Evolutionary conservation across 164 flowering plant species (phyloP).

Genomic region (Piper longum): DNA sequence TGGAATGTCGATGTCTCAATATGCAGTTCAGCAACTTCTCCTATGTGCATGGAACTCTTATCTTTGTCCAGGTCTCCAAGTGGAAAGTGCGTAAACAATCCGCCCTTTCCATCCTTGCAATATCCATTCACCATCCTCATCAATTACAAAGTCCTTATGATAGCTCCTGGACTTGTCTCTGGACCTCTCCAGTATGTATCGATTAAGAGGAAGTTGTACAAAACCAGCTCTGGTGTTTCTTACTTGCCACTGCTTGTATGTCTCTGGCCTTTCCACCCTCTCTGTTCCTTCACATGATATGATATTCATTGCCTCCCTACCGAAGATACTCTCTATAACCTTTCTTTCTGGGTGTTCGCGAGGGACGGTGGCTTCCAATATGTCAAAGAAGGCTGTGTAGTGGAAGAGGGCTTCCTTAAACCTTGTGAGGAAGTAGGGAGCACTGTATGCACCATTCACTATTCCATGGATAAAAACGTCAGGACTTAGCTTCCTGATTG

Average conservation of each 20-base stretch:
- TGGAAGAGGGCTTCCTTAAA: constrained; percentile 76
- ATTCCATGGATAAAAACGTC: constrained; percentile 50
- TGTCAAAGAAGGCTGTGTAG: constrained; percentile 64
- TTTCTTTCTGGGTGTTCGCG: constrained; percentile 50
- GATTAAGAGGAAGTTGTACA: constrained; percentile 41
- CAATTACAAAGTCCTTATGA: constrained; percentile 62
- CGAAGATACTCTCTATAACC: constrained; percentile 50
- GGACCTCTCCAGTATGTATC: constrained; percentile 27
- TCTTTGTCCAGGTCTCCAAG: constrained; percentile 23
- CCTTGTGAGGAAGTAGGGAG: constrained; percentile 74
- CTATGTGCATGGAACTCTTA: background rate
- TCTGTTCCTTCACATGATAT: constrained; percentile 80
- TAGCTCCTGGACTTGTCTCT: constrained; percentile 27
- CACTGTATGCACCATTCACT: constrained; percentile 58
- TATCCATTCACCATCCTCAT: constrained; percentile 62
- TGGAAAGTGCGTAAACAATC: constrained; percentile 42
- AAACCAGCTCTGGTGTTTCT: constrained; percentile 57
- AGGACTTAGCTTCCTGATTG: constrained; percentile 49
- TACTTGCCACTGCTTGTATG: constrained; percentile 76
- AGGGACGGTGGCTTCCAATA: constrained; percentile 60
- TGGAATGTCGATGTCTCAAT: background rate
- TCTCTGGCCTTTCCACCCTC: constrained; percentile 83
- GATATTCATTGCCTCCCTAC: constrained; percentile 56
- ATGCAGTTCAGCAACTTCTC: too few species aligned
- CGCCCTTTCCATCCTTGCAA: constrained; percentile 85